Conservation (phyloP, 106 monocot genomes). For the Platanthera guangdongensis region DNA sequence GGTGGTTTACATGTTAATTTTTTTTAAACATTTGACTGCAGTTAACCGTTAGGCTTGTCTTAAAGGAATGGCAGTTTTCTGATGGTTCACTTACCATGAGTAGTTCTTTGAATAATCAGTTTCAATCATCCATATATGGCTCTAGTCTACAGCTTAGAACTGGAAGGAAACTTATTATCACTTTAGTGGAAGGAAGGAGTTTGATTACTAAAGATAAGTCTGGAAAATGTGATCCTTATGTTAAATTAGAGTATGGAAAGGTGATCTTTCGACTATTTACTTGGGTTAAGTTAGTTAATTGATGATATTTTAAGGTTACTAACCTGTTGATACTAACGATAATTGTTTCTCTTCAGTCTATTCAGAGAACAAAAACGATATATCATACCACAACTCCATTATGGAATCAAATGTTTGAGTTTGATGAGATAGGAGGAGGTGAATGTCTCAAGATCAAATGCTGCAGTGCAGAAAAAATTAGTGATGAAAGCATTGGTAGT, state of each 20-base stretch:
- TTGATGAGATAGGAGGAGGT: conserved; percentile 78
- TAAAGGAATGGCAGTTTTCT: conserved; percentile 97
- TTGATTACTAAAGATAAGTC: conserved; percentile 61
- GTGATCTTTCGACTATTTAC: conserved; percentile 22
- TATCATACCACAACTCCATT: conserved; percentile 41
- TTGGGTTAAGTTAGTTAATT: neutral
- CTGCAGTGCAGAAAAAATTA: conserved; percentile 59
- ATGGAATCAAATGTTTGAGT: conserved; percentile 75
- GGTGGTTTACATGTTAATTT: neutral
- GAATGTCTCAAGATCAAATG: conserved; percentile 89
- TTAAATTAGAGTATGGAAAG: conserved; percentile 89
- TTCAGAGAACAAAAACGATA: conserved; percentile 61
- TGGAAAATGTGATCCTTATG: conserved; percentile 75
- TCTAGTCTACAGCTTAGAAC: conserved; percentile 40
- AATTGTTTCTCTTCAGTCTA: conserved; percentile 30
- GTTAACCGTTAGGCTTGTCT: conserved; percentile 56
- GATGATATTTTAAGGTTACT: neutral
- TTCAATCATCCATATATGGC: conserved; percentile 30
- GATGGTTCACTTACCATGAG: conserved; percentile 48
- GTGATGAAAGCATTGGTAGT: conserved; percentile 77
- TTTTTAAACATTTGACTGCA: conserved; percentile 12
- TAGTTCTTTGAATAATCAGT: conserved; percentile 10
- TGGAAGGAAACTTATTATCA: conserved; percentile 72
- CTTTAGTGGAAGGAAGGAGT: conserved; percentile 61
- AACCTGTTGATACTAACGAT: neutral